phyloP scores from a whole-genome alignment of 352 stramenopile species.

The Globisporangium emineosum region DNA sequence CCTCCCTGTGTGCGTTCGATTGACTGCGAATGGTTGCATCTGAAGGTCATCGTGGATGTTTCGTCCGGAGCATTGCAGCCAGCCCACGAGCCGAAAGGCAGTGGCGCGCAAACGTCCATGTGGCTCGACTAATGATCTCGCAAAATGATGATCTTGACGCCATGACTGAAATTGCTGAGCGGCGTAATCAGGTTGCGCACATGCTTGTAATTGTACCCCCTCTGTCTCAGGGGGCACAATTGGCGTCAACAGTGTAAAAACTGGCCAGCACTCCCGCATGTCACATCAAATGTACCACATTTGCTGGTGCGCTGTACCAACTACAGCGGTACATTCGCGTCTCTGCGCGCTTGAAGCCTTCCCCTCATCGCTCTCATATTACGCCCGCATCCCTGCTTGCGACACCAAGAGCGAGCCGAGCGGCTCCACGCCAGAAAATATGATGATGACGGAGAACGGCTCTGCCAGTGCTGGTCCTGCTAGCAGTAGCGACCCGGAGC shows the following conservation, averaged over 20 bases:
- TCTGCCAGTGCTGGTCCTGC: neutral
- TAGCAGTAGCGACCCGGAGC: neutral
- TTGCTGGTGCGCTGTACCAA: neutral
- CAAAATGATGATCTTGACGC: neutral
- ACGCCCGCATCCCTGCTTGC: neutral
- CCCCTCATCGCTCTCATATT: neutral
- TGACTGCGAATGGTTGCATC: neutral
- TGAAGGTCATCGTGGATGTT: neutral
- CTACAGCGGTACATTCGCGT: neutral
- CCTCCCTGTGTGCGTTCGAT: neutral
- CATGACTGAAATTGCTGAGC: neutral
- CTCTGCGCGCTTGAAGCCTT: neutral
- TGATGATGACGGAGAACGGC: neutral
- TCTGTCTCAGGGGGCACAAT: neutral
- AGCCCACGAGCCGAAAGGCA: neutral
- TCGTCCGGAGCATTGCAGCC: neutral
- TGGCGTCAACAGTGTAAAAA: constrained; percentile 6
- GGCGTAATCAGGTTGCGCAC: neutral
- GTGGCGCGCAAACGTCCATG: no score
- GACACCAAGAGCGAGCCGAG: neutral
- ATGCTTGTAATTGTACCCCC: constrained; percentile 3
- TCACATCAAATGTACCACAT: constrained; percentile 3
- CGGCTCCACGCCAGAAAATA: neutral
- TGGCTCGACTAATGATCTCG: neutral
- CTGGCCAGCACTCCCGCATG: neutral